A percentile compares a stretch with the other conserved stretches of the same genome.
Evolutionary conservation across 2,329 filamentous ascomycete genomes (phyloP).

Genomic region (Colletotrichum tropicicola): DNA sequence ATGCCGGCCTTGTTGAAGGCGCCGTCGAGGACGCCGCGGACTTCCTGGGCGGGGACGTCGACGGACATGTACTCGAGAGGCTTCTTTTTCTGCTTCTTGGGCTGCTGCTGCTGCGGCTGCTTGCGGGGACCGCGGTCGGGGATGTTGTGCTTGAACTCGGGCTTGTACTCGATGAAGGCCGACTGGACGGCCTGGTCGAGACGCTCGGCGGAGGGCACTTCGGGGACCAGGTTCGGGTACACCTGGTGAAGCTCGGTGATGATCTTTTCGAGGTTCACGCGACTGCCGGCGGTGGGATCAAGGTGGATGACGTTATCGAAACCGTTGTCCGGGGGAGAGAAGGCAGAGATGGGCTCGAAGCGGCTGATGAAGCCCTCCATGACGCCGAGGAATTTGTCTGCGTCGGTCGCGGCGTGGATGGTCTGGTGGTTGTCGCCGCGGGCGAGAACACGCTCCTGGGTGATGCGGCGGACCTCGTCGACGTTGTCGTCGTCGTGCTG

Average conservation of each 20-base stretch:
- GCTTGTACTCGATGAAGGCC: slow-evolving; percentile 80
- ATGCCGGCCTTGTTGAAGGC: slow-evolving; percentile 64
- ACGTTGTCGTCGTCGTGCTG: slow-evolving; percentile 83
- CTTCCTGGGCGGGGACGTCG: slow-evolving; percentile 50
- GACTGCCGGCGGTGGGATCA: slow-evolving; percentile 79
- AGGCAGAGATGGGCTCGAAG: slow-evolving; percentile 80
- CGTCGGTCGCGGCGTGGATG: slow-evolving; percentile 83
- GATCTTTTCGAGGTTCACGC: slow-evolving; percentile 85
- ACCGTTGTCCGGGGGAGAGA: slow-evolving; percentile 75
- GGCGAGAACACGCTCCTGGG: slow-evolving; percentile 79
- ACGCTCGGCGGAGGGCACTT: slow-evolving; percentile 75
- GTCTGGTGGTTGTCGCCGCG: slow-evolving; percentile 98
- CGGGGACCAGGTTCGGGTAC: slow-evolving; percentile 79
- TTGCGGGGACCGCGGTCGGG: slow-evolving; percentile 63
- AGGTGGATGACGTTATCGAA: slow-evolving; percentile 90
- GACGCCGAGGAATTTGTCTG: slow-evolving; percentile 81
- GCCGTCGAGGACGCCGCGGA: slow-evolving; percentile 69
- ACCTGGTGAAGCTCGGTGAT: slow-evolving; percentile 75
- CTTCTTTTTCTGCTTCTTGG: slow-evolving; percentile 53
- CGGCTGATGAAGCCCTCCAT: slow-evolving; percentile 94
- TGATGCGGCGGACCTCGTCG: slow-evolving; percentile 77
- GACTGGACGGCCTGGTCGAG: slow-evolving; percentile 82
- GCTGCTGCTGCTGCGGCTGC: slow-evolving; percentile 40
- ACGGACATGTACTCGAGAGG: slow-evolving; percentile 67
- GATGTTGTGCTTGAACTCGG: slow-evolving; percentile 79